Evolutionary conservation across 2,329 filamentous ascomycete genomes (phyloP).

Genomic region (Gaeumannomyces sp.): DNA sequence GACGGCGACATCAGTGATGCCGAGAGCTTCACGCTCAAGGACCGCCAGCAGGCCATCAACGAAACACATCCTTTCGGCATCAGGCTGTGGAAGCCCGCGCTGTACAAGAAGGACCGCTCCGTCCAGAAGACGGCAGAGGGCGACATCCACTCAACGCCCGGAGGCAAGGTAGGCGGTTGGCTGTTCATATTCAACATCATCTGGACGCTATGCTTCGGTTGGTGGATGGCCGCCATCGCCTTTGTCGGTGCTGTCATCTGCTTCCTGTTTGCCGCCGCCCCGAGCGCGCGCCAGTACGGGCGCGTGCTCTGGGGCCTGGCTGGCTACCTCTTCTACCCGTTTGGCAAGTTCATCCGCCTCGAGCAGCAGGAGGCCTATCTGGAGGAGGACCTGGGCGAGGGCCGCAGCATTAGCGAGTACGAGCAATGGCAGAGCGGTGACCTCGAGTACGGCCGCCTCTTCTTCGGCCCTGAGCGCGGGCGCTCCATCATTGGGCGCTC

Average conservation of each 20-base stretch:
- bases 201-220: slow-evolving; percentile 90
- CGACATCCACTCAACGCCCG: slow-evolving; percentile 93
- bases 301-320: slow-evolving; percentile 77
- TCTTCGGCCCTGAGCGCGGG: slow-evolving; percentile 79
- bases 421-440: slow-evolving; percentile 99
- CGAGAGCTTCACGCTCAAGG: slow-evolving; percentile 95
- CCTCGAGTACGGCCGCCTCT: slow-evolving; percentile 87
- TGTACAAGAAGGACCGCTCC: slow-evolving; percentile 96
- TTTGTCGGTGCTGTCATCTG: slow-evolving; percentile 70
- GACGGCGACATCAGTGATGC: slow-evolving; percentile 77
- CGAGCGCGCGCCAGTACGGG: slow-evolving; percentile 81
- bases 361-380: slow-evolving; percentile 91
- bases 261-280: slow-evolving; percentile 69
- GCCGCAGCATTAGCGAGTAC: slow-evolving; percentile 95
- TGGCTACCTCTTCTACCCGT: slow-evolving; percentile 88
- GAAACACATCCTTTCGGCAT: slow-evolving; percentile 98
- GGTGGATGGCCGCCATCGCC: slow-evolving; percentile 84
- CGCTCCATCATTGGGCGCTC: slow-evolving; percentile 81
- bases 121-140: slow-evolving; percentile 94
- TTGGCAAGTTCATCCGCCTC: slow-evolving; percentile 90
- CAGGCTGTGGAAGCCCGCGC: slow-evolving; percentile 93
- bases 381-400: slow-evolving; percentile 92
- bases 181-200: slow-evolving; percentile 81
- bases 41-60: slow-evolving; percentile 96
- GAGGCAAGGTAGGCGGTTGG: slow-evolving; percentile 77